Evolutionary conservation across 1,139 yeast genomes (phyloP), one percentile per base, ranked within the genome.

Genomic region (Yamadazyma atmosphaerica): DNA sequence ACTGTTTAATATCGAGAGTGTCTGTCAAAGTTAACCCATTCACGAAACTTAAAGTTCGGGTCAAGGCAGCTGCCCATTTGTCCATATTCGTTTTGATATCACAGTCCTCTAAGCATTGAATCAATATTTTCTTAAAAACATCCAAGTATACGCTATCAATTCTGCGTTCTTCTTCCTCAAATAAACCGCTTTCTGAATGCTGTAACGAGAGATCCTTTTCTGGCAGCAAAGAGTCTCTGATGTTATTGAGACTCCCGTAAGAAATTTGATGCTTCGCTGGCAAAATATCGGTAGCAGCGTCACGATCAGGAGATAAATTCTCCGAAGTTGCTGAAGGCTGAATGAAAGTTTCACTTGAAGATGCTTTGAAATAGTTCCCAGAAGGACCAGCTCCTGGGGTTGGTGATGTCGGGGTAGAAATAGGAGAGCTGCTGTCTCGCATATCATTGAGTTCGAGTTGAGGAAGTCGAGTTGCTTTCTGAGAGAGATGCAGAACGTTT

Each of bases 1-100:
- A 90, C 47, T 86, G 94, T 27, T 94, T 76, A 38, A 90, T 81
- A 55, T 94, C 97, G 45, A 89, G 73, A 4, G 86, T 84, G 45
- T 86, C 94, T 3, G 89, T 84, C 25, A 71, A 44, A 36, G 60
- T 63, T 12, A 72, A 47, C 5, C 49, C 45, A 31, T 63, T 52
- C 10, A 70, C 59, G 34, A 54, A 45, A 13, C 47, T 39, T n/a
- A 70, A 52, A 15, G 55, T 56, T 4, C 47, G 47, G 9, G 57
- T 54, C 12, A 71, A 47, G 1, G 56, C 61, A 0, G 37, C 35
- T 19, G 49, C 44, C 77, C 77, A 72, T 70, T 79, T 25, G 71
- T 62, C 54, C 42, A 60, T 51, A 50, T 72, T 60, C 21, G 72
- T 73, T 26, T 49, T 55, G 13, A 72, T 59, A 22, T 68, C 74